Base-by-base conservation (phyloP, 164 flowering plant genomes). In the Stephania yunnanensis region DNA sequence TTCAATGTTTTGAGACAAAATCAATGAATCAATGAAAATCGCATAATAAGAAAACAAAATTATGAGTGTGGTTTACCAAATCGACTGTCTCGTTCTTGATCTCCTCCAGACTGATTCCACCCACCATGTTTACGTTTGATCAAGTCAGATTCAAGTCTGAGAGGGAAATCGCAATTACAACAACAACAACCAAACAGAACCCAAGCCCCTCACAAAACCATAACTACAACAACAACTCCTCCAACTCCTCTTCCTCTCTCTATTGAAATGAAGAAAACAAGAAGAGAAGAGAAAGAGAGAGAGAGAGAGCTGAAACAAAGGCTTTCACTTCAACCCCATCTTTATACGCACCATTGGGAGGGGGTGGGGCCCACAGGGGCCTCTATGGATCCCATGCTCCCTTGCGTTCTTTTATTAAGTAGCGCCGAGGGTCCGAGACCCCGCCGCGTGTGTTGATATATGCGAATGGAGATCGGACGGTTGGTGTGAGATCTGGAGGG, bases 71-170 rank as follows among this genome's bases (percentile, higher is more conserved):
- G 42, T 7, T 46, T 86, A 91, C 95, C 88, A 91, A 83, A 86
- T 91, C 95, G 69, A 91, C 91, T 42, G 84, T 50, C 81, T 91
- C 95, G 73, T 89, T 89, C 52, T 85, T 88, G 46, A 91, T 89
- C 80, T 88, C 87, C 67, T 91, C 95, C 19, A 91, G 86, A 45
- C 83, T 80, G 77, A 83, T 78, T 77, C 82, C 15, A 78, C 84
- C 50, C 78, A 84, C 50, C 78, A 84, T 86, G 81, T 84, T 52
- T 69, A 42, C 66, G 3, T 72, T 25, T 25, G 25, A 25, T 25
- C 25, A 25, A 25, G 2, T 25, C 58, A 29, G 36, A 20, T 4
- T 58, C 53, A 1, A 46, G 50, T 46, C 13, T 3, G 13, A 48
- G 13, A 48, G 50, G 12, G n/a, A n/a, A 58, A 58, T 1, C 64